phyloP scores from a whole-genome alignment of 2,329 filamentous ascomycete species.

The Coniella lustricola region DNA sequence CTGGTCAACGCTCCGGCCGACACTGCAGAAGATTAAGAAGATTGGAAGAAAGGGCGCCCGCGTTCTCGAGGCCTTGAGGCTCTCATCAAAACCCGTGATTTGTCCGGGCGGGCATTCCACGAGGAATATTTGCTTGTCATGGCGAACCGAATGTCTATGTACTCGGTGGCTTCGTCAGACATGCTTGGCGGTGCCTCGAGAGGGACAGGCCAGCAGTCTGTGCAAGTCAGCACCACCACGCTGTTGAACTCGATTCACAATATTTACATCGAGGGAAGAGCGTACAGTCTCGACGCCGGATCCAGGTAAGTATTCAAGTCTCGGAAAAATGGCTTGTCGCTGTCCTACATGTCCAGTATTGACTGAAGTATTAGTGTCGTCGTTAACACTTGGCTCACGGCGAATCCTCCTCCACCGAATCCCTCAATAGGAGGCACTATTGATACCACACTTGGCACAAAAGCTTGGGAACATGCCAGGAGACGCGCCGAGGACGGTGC shows the following conservation, averaged over 20 bases:
- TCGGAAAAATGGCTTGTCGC: neutral
- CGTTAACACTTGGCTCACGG: constrained; percentile 92
- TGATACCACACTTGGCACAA: constrained; percentile 67
- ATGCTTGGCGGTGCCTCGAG: constrained; percentile 48
- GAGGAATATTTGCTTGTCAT: constrained; percentile 32
- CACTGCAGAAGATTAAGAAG: neutral
- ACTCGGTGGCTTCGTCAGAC: constrained; percentile 55
- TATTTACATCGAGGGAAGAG: constrained; percentile 71
- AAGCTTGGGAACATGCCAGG: constrained; percentile 94
- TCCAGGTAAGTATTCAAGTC: constrained; percentile 34
- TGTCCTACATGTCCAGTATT: neutral
- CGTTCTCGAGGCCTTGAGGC: constrained; percentile 2
- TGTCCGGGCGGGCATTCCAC: constrained; percentile 27
- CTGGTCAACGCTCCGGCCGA: too few relatives aligned
- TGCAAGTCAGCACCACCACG: constrained; percentile 86
- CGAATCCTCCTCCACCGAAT: constrained; percentile 61
- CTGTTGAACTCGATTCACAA: constrained; percentile 89
- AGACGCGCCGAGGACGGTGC: constrained; percentile 93
- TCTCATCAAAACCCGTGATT: constrained; percentile 24
- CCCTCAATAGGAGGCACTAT: constrained; percentile 69
- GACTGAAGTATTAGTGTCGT: constrained; percentile 54
- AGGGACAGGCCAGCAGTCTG: constrained; percentile 57
- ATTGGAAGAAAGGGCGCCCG: neutral
- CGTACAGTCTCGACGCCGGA: constrained; percentile 83
- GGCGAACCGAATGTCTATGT: constrained; percentile 63